Conservation (phyloP, 768 basidiomycete species). For the Lentinus tigrinus region DNA sequence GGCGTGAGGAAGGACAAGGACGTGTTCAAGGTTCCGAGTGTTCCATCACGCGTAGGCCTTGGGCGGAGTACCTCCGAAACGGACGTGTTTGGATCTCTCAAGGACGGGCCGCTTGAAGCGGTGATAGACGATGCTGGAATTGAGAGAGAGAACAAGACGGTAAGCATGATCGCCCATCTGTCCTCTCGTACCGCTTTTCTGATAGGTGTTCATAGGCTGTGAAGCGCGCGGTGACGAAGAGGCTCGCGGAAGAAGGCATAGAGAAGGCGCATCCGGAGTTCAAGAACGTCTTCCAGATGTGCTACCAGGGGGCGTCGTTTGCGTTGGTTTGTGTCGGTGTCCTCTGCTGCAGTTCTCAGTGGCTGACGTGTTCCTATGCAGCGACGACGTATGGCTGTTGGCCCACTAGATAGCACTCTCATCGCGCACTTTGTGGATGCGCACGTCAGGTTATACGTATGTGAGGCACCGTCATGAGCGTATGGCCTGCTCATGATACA, state of each 20-base stretch:
- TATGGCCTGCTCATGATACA: neutral
- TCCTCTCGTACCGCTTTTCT: neutral
- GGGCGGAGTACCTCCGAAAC: slow-evolving; percentile 17
- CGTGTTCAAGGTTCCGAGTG: slow-evolving; percentile 25
- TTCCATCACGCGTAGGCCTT: slow-evolving; percentile 15
- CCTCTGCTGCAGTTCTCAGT: neutral
- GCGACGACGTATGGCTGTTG: slow-evolving; percentile 30
- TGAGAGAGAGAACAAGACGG: slow-evolving; percentile 64
- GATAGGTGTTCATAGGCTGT: slow-evolving; percentile 30
- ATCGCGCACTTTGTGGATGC: slow-evolving; percentile 36
- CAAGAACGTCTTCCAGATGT: slow-evolving; percentile 38
- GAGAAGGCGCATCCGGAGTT: slow-evolving; percentile 38
- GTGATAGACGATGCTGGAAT: slow-evolving; percentile 37
- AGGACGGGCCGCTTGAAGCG: slow-evolving; percentile 34
- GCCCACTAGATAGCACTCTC: slow-evolving; percentile 22
- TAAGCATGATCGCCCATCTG: slow-evolving; percentile 24
- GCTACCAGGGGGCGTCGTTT: slow-evolving; percentile 41
- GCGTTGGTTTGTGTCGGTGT: slow-evolving; percentile 34
- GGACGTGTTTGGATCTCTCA: slow-evolving; percentile 16
- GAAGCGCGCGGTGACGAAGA: slow-evolving; percentile 38
- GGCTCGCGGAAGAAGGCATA: slow-evolving; percentile 32
- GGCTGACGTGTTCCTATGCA: slow-evolving; percentile 12
- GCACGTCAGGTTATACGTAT: slow-evolving; percentile 37
- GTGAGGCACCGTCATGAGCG: slow-evolving; percentile 6
- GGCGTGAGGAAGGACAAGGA: slow-evolving; percentile 7